A percentile compares a stretch with the other conserved stretches of the same genome.
Conservation (phyloP, 108 stramenopile genomes). For the Skeletonema tropicum region DNA sequence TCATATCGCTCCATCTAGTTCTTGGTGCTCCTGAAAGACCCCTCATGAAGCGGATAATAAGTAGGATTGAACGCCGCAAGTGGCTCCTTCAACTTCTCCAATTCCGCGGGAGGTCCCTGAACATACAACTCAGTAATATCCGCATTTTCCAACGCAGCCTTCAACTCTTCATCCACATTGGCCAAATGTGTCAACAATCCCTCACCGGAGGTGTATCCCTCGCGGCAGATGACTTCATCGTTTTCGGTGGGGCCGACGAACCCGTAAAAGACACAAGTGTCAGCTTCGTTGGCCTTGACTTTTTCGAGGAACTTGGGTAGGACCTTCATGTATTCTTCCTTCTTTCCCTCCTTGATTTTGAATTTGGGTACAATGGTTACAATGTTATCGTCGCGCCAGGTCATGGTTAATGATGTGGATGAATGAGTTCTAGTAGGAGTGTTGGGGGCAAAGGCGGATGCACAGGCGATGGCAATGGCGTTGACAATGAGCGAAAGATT, state of each 20-base stretch:
- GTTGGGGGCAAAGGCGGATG: slow-evolving; percentile 25
- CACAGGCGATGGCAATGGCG: slow-evolving; percentile 6
- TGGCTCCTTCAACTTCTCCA: slow-evolving; percentile 37
- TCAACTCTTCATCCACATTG: slow-evolving; percentile 23
- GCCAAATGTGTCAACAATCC: slow-evolving; percentile 25
- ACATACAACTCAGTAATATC: slow-evolving; percentile 18
- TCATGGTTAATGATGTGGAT: slow-evolving; percentile 9
- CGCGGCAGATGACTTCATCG: slow-evolving; percentile 27
- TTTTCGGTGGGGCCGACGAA: slow-evolving; percentile 39
- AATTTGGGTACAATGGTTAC: slow-evolving; percentile 32
- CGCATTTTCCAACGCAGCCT: slow-evolving; percentile 27
- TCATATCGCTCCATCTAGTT: neutral
- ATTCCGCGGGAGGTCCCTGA: slow-evolving; percentile 25
- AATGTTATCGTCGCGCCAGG: slow-evolving; percentile 17
- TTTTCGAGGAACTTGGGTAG: slow-evolving; percentile 24
- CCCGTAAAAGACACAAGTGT: slow-evolving; percentile 25
- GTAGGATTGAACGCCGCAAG: slow-evolving; percentile 24
- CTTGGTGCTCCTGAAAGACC: slow-evolving; percentile 27
- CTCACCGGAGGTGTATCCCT: slow-evolving; percentile 27
- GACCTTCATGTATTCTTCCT: slow-evolving; percentile 12
- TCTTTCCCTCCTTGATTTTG: slow-evolving; percentile 29
- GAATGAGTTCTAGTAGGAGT: neutral
- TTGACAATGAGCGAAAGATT: slow-evolving; percentile 6
- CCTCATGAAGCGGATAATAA: slow-evolving; percentile 15
- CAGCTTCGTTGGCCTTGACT: slow-evolving; percentile 30